Conservation (phyloP, 2,329 filamentous ascomycete genomes). For the Apiospora rasikravindrae region DNA sequence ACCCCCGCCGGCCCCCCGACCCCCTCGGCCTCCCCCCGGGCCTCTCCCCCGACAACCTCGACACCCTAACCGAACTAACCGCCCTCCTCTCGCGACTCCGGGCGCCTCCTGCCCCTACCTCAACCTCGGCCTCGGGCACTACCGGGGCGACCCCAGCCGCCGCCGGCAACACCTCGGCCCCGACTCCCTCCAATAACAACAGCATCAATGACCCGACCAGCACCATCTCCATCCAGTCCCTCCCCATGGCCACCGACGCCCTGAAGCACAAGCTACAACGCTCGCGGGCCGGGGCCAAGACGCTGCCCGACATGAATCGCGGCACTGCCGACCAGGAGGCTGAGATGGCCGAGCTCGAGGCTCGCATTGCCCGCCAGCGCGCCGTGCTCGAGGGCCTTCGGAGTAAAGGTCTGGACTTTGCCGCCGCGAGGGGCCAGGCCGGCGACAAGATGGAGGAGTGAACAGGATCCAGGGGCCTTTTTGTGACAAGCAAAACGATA, state of each 20-base stretch:
- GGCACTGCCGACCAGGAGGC: constrained; percentile 70
- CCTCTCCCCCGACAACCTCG: constrained; percentile 82
- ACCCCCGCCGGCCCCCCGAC: background rate
- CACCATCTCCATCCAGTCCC: constrained; percentile 68
- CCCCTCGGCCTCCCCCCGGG: constrained; percentile 51
- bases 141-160: constrained; percentile 35
- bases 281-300: constrained; percentile 69
- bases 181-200: constrained; percentile 28
- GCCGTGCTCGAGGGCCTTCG: constrained; percentile 60
- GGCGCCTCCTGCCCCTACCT: constrained; percentile 42
- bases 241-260: constrained; percentile 77
- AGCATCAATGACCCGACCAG: constrained; percentile 31
- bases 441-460: constrained; percentile 50
- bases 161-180: constrained; percentile 28
- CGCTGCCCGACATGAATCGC: constrained; percentile 73
- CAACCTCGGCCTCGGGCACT: constrained; percentile 40
- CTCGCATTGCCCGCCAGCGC: constrained; percentile 66
- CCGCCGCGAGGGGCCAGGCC: constrained; percentile 34
- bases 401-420: constrained; percentile 52
- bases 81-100: constrained; percentile 78
- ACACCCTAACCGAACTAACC: constrained; percentile 82
- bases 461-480: background rate
- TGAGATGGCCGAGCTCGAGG: constrained; percentile 72
- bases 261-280: constrained; percentile 85
- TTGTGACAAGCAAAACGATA: background rate